Conservation (phyloP, 768 basidiomycete species). For the Mycena polygramma region DNA sequence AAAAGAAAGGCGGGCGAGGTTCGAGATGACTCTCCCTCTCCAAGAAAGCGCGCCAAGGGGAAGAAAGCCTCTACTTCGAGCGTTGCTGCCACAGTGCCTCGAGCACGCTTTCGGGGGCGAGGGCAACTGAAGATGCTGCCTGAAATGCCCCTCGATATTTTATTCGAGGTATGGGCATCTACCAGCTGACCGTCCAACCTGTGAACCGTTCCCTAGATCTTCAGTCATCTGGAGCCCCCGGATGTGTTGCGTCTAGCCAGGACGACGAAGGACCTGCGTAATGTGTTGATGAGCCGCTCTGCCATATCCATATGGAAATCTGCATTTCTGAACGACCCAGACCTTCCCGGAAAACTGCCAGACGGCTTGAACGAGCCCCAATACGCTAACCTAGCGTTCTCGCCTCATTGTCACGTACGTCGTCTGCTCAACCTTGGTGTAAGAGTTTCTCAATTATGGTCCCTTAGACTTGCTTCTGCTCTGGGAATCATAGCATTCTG, state of each 20-base stretch:
- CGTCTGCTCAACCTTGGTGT: not conserved
- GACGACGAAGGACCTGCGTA: conserved; percentile 54
- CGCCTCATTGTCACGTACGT: conserved; percentile 45
- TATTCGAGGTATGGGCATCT: conserved; percentile 40
- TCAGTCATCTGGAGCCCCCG: conserved; percentile 48
- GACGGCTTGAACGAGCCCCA: conserved; percentile 45
- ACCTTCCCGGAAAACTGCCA: conserved; percentile 44
- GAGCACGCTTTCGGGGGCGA: conserved; percentile 7
- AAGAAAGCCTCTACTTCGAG: not conserved
- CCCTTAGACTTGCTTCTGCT: conserved; percentile 32
- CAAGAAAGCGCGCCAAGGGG: conserved; percentile 11
- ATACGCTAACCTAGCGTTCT: conserved; percentile 46
- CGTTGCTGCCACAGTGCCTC: not conserved
- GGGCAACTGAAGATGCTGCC: conserved; percentile 33
- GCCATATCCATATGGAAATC: conserved; percentile 43
- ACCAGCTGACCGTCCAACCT: not conserved
- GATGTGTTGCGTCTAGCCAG: conserved; percentile 56
- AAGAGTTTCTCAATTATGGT: not conserved
- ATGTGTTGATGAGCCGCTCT: conserved; percentile 45
- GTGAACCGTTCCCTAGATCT: conserved; percentile 46
- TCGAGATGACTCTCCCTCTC: too few species aligned
- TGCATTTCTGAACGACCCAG: conserved; percentile 41
- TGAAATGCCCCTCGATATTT: conserved; percentile 43
- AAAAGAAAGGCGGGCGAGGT: too few species aligned
- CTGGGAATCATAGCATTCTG: conserved; percentile 31